phyloP scores from a whole-genome alignment of 2,329 filamentous ascomycete species.

The Dothideomycetes sp. region DNA sequence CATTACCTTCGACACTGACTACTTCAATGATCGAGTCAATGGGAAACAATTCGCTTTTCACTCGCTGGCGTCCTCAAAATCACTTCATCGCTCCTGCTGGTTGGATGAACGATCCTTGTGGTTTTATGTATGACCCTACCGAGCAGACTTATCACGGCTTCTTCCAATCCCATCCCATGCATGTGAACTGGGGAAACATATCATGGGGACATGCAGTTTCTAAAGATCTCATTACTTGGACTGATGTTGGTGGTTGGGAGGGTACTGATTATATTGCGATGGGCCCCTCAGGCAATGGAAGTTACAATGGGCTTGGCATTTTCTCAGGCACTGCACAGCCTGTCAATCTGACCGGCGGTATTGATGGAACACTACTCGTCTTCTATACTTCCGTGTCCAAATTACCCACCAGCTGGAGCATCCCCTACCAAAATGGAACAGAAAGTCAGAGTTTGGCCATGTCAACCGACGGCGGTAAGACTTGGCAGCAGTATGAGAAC shows the following conservation, averaged over 20 bases:
- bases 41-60: constrained; percentile 42
- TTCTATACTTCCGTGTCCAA: constrained; percentile 41
- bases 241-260: constrained; percentile 39
- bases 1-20: constrained; percentile 22
- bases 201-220: constrained; percentile 46
- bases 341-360: constrained; percentile 38
- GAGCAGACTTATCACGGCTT: constrained; percentile 43
- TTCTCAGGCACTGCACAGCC: constrained; percentile 45
- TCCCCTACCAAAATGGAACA: constrained; percentile 36
- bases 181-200: constrained; percentile 41
- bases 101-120: constrained; percentile 45
- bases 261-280: constrained; percentile 32
- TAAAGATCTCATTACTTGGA: constrained; percentile 39
- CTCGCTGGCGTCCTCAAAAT: constrained; percentile 37
- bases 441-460: constrained; percentile 39
- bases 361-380: constrained; percentile 36
- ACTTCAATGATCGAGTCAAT: constrained; percentile 24
- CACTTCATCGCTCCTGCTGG: constrained; percentile 41
- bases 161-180: constrained; percentile 44
- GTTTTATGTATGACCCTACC: constrained; percentile 41
- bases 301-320: constrained; percentile 44
- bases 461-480: constrained; percentile 37
- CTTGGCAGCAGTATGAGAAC: constrained; percentile 38
- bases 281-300: constrained; percentile 32
- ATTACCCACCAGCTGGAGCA: constrained; percentile 37